phyloP scores from a whole-genome alignment of 257 asterid genomes.

The Linaria vulgaris region DNA sequence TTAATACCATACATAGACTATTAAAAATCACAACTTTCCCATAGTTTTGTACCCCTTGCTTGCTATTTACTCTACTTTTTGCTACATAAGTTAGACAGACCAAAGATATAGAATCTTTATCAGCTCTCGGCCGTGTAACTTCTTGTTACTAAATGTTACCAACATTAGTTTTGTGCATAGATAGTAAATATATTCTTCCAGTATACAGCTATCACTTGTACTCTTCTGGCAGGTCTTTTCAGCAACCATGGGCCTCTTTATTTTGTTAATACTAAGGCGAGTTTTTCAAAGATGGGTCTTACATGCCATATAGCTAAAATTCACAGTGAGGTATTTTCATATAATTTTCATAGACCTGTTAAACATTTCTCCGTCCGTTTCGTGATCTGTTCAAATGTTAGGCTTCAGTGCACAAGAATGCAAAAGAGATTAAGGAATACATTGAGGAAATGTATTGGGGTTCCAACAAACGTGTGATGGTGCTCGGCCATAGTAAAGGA shows the following conservation, averaged over 20 bases:
- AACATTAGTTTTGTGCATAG: constrained; percentile 9
- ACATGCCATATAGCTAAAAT: constrained; percentile 83
- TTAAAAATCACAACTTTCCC: background rate
- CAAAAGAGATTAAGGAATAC: constrained; percentile 84
- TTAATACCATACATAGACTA: background rate
- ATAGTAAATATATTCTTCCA: background rate
- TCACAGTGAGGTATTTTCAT: constrained; percentile 54
- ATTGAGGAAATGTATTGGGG: constrained; percentile 96
- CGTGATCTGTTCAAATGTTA: constrained; percentile 33
- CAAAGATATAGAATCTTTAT: background rate
- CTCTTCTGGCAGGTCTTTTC: constrained; percentile 49
- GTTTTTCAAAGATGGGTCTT: constrained; percentile 91
- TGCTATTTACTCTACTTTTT: constrained; percentile 10
- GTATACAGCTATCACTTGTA: constrained; percentile 10
- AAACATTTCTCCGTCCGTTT: constrained; percentile 18
- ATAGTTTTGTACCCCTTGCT: background rate
- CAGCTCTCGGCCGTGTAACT: background rate
- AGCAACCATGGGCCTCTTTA: constrained; percentile 85
- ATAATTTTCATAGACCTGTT: constrained; percentile 11
- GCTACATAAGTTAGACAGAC: constrained; percentile 12
- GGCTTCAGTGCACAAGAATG: constrained; percentile 93
- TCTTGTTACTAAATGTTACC: constrained; percentile 1
- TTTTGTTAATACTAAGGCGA: constrained; percentile 69
- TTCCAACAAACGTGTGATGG: constrained; percentile 72
- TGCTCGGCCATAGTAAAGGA: constrained; percentile 98